Conservation (phyloP, 2,329 filamentous ascomycete genomes). For the Pseudogymnoascus sp. region DNA sequence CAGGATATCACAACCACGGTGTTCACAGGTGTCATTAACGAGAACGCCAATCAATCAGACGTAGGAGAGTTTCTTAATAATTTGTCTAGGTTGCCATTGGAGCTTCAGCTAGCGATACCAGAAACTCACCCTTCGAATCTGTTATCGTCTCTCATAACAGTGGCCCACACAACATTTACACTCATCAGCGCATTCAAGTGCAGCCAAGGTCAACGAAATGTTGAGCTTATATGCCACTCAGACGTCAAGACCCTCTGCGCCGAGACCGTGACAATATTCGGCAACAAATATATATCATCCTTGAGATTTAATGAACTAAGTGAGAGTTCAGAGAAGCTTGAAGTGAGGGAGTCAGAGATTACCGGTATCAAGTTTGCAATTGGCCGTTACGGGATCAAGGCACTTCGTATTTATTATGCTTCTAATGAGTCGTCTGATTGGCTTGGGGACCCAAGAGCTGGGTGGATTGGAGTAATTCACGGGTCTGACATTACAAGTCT, state of each 20-base stretch:
- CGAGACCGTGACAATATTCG: background rate
- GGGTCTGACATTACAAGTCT: background rate
- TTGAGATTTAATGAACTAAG: background rate
- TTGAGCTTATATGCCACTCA: background rate
- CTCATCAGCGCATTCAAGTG: background rate
- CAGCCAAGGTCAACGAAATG: background rate
- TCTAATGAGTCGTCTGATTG: background rate
- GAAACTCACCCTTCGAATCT: background rate
- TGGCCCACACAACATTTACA: background rate
- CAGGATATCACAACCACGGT: background rate
- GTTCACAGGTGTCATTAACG: background rate
- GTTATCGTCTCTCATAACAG: conserved; percentile 1
- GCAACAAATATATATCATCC: conserved; percentile 4
- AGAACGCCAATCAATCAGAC: background rate
- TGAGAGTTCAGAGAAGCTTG: background rate
- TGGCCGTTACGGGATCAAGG: conserved; percentile 5
- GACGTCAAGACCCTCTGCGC: background rate
- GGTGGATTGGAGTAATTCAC: conserved; percentile 5
- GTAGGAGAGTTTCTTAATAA: background rate
- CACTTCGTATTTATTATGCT: conserved; percentile 1
- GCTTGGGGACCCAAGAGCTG: background rate
- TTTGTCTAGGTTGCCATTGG: background rate
- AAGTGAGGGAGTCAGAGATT: background rate
- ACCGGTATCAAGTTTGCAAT: conserved; percentile 6
- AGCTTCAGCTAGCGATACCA: conserved; percentile 3